phyloP scores from a whole-genome alignment of 768 basidiomycete genomes.

The Hygrophorus russula region DNA sequence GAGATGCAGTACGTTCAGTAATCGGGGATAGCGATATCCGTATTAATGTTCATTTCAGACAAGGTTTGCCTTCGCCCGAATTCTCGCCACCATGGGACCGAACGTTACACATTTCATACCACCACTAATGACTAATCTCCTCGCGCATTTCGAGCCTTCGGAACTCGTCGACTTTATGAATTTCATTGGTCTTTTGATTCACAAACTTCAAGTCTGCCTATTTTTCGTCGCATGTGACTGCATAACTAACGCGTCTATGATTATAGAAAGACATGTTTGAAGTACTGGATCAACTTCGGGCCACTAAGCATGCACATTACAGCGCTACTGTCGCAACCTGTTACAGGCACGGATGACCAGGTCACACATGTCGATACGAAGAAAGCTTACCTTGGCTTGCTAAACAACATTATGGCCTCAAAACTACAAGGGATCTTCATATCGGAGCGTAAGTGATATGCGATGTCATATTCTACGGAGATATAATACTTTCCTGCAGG shows the following conservation, averaged over 20 bases:
- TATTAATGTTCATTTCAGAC: constrained; percentile 36
- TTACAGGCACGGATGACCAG: constrained; percentile 80
- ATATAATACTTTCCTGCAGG: constrained; percentile 13
- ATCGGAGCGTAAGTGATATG: constrained; percentile 59
- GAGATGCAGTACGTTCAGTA: constrained; percentile 70
- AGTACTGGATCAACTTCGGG: constrained; percentile 78
- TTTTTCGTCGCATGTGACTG: not conserved
- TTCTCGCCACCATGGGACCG: constrained; percentile 82
- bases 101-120: constrained; percentile 83
- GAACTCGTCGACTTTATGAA: constrained; percentile 94
- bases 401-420: constrained; percentile 73
- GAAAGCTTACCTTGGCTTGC: constrained; percentile 75
- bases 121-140: constrained; percentile 79
- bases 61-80: constrained; percentile 86
- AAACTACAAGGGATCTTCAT: constrained; percentile 77
- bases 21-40: not conserved
- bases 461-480: not conserved
- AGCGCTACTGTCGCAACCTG: constrained; percentile 67
- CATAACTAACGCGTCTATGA: not conserved
- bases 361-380: constrained; percentile 72
- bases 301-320: constrained; percentile 81
- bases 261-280: constrained; percentile 71
- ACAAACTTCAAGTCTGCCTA: constrained; percentile 69
- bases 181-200: constrained; percentile 85
- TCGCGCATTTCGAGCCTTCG: constrained; percentile 82